These are phyloP conservation scores for Priceomyces melissophilus DNA, from an alignment of 805 yeast genomes.

Conservation along the genomic window DNA sequence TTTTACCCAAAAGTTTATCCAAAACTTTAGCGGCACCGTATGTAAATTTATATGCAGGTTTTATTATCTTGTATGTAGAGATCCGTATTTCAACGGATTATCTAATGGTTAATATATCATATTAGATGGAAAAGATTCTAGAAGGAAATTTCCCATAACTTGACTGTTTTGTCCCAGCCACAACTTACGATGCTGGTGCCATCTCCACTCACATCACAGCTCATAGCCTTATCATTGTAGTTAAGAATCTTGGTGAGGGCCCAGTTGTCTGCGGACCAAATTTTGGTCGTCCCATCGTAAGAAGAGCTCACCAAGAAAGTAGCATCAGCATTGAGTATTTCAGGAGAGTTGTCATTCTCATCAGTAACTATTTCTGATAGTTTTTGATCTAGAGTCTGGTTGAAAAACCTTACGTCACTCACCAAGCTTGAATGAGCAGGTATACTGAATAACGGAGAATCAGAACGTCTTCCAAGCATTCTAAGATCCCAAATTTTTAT, in stretches of 20 bases:
- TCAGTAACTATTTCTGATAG: slow-evolving; percentile 22
- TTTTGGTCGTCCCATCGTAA: slow-evolving; percentile 65
- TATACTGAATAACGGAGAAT: slow-evolving; percentile 43
- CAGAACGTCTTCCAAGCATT: slow-evolving; percentile 20
- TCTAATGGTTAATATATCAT: background rate
- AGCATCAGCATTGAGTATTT: slow-evolving; percentile 34
- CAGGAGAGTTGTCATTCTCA: slow-evolving; percentile 27
- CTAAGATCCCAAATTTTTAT: slow-evolving; percentile 88
- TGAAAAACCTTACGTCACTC: slow-evolving; percentile 57
- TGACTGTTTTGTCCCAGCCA: slow-evolving; percentile 84
- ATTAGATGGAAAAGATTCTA: too few relatives aligned
- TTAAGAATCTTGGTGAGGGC: slow-evolving; percentile 50
- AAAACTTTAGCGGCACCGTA: too few relatives aligned
- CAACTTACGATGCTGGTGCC: slow-evolving; percentile 51
- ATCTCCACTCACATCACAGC: slow-evolving; percentile 52
- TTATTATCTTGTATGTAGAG: background rate
- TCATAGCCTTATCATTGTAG: slow-evolving; percentile 65
- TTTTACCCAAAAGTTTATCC: too few relatives aligned
- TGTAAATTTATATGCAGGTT: too few relatives aligned
- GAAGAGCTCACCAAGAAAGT: slow-evolving; percentile 56
- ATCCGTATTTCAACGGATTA: background rate
- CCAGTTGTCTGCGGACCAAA: slow-evolving; percentile 73
- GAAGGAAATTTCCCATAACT: slow-evolving; percentile 51
- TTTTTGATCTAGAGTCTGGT: slow-evolving; percentile 14
- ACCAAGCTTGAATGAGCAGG: slow-evolving; percentile 76